Percentiles rank a stretch among this genome's conserved stretches.
These are phyloP conservation scores for Pleurotus ostreatus DNA, from an alignment of 768 basidiomycete genomes.

Conservation along the genomic window DNA sequence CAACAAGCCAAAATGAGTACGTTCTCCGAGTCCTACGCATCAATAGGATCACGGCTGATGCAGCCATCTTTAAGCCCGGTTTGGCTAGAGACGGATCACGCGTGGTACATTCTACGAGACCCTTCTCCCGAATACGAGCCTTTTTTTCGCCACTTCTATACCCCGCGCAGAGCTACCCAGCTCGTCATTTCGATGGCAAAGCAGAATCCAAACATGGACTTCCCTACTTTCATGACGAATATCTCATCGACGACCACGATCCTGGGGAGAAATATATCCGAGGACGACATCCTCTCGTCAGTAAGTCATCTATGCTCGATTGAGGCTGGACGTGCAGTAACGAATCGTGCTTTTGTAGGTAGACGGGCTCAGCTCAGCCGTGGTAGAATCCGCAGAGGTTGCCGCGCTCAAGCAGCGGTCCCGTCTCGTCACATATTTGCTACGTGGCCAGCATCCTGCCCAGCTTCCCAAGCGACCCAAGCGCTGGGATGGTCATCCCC, in stretches of 20 bases:
- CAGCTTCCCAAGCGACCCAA: conserved; percentile 2
- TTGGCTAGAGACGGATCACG: conserved; percentile 59
- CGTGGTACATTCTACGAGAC: conserved; percentile 55
- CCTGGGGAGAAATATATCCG: not conserved
- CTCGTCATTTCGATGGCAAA: conserved; percentile 34
- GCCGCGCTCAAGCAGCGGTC: not conserved
- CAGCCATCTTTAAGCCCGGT: conserved; percentile 41
- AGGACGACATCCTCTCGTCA: conserved; percentile 4
- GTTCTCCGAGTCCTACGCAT: conserved; percentile 17
- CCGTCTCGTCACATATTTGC: conserved; percentile 22
- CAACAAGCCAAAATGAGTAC: conserved; percentile 45
- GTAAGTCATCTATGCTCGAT: not conserved
- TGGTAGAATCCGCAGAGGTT: too few species aligned
- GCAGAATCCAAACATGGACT: conserved; percentile 24
- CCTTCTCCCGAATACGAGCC: conserved; percentile 44
- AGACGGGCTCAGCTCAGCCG: too few species aligned
- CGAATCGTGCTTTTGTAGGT: too few species aligned
- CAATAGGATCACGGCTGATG: too few species aligned
- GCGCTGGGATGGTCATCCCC: conserved; percentile 4
- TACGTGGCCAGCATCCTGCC: conserved; percentile 10
- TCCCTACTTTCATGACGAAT: conserved; percentile 28
- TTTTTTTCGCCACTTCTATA: conserved; percentile 45
- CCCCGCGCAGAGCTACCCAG: conserved; percentile 48
- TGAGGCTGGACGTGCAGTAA: too few species aligned
- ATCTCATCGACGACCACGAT: conserved; percentile 22